phyloP scores from a whole-genome alignment of 495 filamentous ascomycete species.

The Geopyxis carbonaria region DNA sequence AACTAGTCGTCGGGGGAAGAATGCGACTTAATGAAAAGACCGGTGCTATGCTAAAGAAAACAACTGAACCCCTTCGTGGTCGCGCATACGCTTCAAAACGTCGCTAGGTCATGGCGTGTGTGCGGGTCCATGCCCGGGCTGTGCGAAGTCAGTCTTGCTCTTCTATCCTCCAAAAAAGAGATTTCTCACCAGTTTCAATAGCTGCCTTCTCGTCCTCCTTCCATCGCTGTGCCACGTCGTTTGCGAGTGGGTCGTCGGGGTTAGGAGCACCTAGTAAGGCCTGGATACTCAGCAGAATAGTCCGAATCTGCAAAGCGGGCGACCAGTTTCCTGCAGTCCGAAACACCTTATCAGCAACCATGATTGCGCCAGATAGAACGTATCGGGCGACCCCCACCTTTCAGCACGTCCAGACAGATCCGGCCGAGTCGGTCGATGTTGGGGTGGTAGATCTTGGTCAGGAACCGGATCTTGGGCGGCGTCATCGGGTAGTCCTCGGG shows the following conservation, averaged over 20 bases:
- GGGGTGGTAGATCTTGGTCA: constrained; percentile 98
- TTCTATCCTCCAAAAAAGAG: neutral
- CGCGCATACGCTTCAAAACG: too few species aligned
- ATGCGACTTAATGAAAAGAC: too few species aligned
- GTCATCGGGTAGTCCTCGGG: constrained; percentile 99
- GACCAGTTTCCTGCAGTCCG: constrained; percentile 77
- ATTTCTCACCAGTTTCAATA: constrained; percentile 28
- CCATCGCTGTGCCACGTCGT: constrained; percentile 96
- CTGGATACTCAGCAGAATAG: constrained; percentile 93
- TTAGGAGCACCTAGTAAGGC: constrained; percentile 91
- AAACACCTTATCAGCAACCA: neutral
- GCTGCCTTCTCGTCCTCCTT: constrained; percentile 86
- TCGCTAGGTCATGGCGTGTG: constrained; percentile 23
- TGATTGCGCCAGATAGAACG: too few species aligned
- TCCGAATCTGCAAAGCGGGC: constrained; percentile 91
- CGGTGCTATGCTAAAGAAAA: too few species aligned
- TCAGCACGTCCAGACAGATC: constrained; percentile 63
- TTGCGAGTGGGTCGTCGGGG: constrained; percentile 89
- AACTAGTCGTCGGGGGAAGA: too few species aligned
- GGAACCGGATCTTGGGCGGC: constrained; percentile 91
- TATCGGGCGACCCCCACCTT: constrained; percentile 75
- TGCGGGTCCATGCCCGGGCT: constrained; percentile 24
- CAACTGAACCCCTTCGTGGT: too few species aligned
- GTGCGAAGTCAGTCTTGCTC: neutral
- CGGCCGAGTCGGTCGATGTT: constrained; percentile 43